Base-by-base conservation (phyloP, 1,284 basidiomycete genomes). In the Ganoderma resinaceum region DNA sequence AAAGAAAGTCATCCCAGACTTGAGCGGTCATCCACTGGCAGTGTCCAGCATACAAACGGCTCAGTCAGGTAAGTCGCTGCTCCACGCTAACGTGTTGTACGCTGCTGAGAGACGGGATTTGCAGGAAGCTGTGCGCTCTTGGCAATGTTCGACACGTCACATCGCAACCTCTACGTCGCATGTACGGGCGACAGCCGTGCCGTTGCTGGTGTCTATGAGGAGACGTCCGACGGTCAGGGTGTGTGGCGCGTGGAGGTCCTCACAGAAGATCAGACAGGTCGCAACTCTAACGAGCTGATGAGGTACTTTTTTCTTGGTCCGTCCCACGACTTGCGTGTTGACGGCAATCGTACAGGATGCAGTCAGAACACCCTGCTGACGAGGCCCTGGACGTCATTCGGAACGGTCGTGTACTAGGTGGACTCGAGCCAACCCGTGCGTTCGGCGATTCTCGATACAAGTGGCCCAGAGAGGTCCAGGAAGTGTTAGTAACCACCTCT, bases 401-500 rank as follows among this genome's bases (percentile, higher is more conserved):
- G 72, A 87, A 92, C 49, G 98, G 96, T 5, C 90, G 96, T 61
- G 88, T 98, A 38, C 87, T 98, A 63, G 98, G 98, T 40, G 95
- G 96, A 1, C 86, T 99, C 16, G 96, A 99, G 79, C 98, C 98
- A 29, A 93, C 94, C 33, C 88, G 98, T 69, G 96, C 97, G 1
- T 97, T 97, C 83, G 97, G 97, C 67, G 98, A 99, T 81, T 93
- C 96, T 2, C 87, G 95, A 38, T 99, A 99, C 84, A 98, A 99
- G 78, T 95, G 93, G 93, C 83, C 90, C 40, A 85, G 86, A 46
- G 85, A 87, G 60, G 82, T 95, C 43, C 93, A 95, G 77, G 86
- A 91, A 76, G 83, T 86, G 95, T 95, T 76, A 80, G 90, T 80
- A 33, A 20, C 29, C 9, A 12, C 5, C 2, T 2, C 43, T 23